Percentiles rank a stretch among this genome's conserved stretches.
Conservation (phyloP, 495 filamentous ascomycete species). For the Cercophora scortea region DNA sequence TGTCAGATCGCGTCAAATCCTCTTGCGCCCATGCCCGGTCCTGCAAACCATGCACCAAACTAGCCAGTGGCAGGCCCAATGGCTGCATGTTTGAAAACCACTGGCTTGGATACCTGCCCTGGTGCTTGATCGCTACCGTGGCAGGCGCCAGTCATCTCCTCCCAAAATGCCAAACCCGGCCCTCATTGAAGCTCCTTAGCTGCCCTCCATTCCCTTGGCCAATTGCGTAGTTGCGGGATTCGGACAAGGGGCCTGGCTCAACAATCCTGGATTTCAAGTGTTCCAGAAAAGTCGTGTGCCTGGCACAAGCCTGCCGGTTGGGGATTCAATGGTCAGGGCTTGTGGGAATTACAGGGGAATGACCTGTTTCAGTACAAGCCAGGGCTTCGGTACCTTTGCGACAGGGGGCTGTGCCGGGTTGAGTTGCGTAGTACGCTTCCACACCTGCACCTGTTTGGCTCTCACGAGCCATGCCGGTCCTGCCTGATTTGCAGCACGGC, state of each 20-base stretch:
- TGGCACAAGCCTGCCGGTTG: slow-evolving; percentile 23
- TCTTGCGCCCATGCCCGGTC: too few relatives aligned
- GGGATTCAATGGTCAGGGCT: slow-evolving; percentile 16
- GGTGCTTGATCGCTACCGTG: too few relatives aligned
- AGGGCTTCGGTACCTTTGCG: slow-evolving; percentile 24
- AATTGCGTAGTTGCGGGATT: slow-evolving; percentile 9
- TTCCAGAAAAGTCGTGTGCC: slow-evolving; percentile 28
- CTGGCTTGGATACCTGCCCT: not conserved
- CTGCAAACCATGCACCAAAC: too few relatives aligned
- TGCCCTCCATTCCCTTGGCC: slow-evolving; percentile 4
- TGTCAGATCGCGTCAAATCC: too few relatives aligned
- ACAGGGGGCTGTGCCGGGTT: slow-evolving; percentile 26
- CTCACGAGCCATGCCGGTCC: slow-evolving; percentile 2
- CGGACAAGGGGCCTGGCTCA: slow-evolving; percentile 6
- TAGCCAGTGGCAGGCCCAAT: too few relatives aligned
- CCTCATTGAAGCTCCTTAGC: too few relatives aligned
- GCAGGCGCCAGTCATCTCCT: too few relatives aligned
- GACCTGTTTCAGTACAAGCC: slow-evolving; percentile 33
- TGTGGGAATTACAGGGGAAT: slow-evolving; percentile 27
- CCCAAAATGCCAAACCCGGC: not conserved
- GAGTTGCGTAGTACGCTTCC: slow-evolving; percentile 22
- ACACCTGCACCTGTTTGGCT: slow-evolving; percentile 8
- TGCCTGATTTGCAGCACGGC: slow-evolving; percentile 5
- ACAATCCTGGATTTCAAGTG: slow-evolving; percentile 20
- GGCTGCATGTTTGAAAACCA: not conserved